These are phyloP conservation scores for Yamadazyma olivae DNA, from an alignment of 805 yeast genomes.

Conservation along the genomic window DNA sequence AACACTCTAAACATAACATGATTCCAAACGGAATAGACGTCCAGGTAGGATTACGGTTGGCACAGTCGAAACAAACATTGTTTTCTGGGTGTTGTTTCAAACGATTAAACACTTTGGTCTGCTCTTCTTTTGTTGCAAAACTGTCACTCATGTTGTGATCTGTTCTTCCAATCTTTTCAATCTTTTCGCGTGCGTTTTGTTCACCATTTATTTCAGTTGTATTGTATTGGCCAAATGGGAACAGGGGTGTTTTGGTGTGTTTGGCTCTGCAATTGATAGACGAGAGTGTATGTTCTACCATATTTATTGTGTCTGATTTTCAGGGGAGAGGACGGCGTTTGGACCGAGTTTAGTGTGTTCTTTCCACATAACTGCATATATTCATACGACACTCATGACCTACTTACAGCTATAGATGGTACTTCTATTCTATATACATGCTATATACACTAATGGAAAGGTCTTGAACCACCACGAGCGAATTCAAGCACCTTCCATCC, in stretches of 20 bases:
- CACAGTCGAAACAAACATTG: slow-evolving; percentile 89
- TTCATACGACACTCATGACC: too few relatives aligned
- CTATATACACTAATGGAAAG: slow-evolving; percentile 45
- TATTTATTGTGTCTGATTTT: too few relatives aligned
- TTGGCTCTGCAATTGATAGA: not conserved
- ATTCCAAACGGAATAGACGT: slow-evolving; percentile 96
- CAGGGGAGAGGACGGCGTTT: too few relatives aligned
- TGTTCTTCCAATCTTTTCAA: too few relatives aligned
- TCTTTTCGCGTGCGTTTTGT: too few relatives aligned
- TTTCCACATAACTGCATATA: too few relatives aligned
- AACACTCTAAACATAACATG: slow-evolving; percentile 88
- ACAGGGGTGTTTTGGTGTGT: too few relatives aligned
- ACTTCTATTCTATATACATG: not conserved
- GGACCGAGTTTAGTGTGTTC: too few relatives aligned
- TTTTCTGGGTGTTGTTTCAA: slow-evolving; percentile 68
- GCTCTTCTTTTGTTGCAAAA: slow-evolving; percentile 68
- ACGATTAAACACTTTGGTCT: slow-evolving; percentile 59
- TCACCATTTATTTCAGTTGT: too few relatives aligned
- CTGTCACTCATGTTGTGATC: slow-evolving; percentile 36
- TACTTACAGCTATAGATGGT: too few relatives aligned
- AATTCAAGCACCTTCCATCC: slow-evolving; percentile 97
- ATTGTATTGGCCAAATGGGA: too few relatives aligned
- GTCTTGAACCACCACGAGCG: slow-evolving; percentile 89
- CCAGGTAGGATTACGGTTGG: slow-evolving; percentile 96
- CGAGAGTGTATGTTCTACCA: too few relatives aligned